Base-by-base conservation (phyloP, 768 basidiomycete species). In the Kwoniella sp. region DNA sequence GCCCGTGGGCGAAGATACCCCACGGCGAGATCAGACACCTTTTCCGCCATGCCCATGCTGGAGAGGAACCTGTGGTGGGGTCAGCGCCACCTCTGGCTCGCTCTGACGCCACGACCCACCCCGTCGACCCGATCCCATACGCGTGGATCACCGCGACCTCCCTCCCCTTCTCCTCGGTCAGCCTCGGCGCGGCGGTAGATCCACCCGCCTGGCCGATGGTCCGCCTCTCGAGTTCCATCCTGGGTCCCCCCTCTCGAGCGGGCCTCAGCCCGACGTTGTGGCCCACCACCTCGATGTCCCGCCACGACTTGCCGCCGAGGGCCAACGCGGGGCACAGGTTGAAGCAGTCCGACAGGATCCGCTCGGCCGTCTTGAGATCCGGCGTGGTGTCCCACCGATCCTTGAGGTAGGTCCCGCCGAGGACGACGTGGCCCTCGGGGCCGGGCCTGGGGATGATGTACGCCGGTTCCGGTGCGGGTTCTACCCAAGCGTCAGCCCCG, bases 371-470 rank as follows among this genome's bases (percentile, higher is more conserved):
- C 19, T 61, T 59, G 44, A 77, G 75, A 59, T 79, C 69, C 7
- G 81, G 80, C 5, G 77, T 76, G 60, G 82, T 79, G 79, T 80
- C 81, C 56, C 78, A 77, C 57, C 76, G 76, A 46, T 65, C 54
- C 14, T 32, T 27, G 43, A 80, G 71, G 69, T 78, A 82, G 4
- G 80, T 83, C 0, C 84, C 84, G 10, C 84, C 84, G 12, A 83
- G 66, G 46, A 84, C 75, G 28, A 78, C 77, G 38, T 73, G 66
- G 9, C 80, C 78, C 17, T 69, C 50, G 4, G 69, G 57, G 20
- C 71, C 75, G 12, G 82, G 79, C 19, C 84, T 79, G 17, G 84
- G 83, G 59, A 86, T 85, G 59, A 85, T 79, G 69, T 86, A 85
- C 2, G 79, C 79, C 6, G 70, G 68, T 23, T 76, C 66, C 3